A percentile compares a stretch with the other conserved stretches of the same genome.
These are phyloP conservation scores for Phytophthora sansomeana DNA, from an alignment of 352 stramenopile genomes.

Conservation along the genomic window DNA sequence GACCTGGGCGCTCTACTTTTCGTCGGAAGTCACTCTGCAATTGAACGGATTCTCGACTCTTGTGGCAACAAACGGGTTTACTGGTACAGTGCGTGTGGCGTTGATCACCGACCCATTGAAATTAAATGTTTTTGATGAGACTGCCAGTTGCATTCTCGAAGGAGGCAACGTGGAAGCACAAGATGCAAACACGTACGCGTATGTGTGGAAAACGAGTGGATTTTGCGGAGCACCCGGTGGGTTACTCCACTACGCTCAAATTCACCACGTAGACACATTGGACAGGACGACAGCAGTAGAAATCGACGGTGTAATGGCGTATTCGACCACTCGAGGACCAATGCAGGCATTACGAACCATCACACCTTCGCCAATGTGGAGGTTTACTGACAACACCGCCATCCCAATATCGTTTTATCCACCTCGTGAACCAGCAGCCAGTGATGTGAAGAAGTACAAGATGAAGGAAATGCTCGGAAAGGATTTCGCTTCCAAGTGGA, in stretches of 20 bases:
- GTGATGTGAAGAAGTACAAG: conserved; percentile 16
- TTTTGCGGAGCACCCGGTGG: conserved; percentile 30
- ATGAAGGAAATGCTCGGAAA: conserved; percentile 32
- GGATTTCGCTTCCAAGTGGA: conserved; percentile 39
- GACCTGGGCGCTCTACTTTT: conserved; percentile 58
- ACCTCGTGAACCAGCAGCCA: conserved; percentile 12
- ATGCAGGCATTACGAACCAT: conserved; percentile 45
- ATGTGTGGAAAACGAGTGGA: conserved; percentile 53
- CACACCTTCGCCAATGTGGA: conserved; percentile 35
- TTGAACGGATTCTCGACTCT: conserved; percentile 34
- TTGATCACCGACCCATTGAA: conserved; percentile 23
- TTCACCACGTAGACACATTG: conserved; percentile 57
- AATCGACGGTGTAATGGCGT: conserved; percentile 15
- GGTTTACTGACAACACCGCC: conserved; percentile 38
- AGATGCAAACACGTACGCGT: conserved; percentile 44
- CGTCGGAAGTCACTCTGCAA: conserved; percentile 23
- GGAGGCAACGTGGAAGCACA: conserved; percentile 41
- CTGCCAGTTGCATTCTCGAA: conserved; percentile 40
- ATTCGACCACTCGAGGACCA: conserved; percentile 53
- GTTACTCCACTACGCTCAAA: conserved; percentile 54
- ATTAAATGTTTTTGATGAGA: conserved; percentile 34
- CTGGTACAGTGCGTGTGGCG: conserved; percentile 27
- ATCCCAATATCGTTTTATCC: conserved; percentile 49
- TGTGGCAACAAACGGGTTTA: conserved; percentile 20
- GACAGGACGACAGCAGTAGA: conserved; percentile 40